Evolutionary conservation across 169 alveolate species (phyloP), one percentile per base, ranked within the genome.

Genomic region (Eimeria zaria): DNA sequence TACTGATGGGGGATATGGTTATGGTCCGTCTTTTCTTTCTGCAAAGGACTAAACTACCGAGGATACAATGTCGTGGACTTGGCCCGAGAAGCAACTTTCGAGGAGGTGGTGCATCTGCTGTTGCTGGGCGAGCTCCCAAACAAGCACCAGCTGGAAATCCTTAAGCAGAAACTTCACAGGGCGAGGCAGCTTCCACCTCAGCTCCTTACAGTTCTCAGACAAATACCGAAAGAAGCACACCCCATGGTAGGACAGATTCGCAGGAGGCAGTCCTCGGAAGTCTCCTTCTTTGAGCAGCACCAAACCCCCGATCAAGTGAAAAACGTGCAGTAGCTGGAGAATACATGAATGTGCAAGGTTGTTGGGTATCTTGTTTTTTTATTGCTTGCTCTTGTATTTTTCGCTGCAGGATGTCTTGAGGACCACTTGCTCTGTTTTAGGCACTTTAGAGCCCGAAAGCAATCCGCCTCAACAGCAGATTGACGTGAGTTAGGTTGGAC

Each of bases 21-120:
- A 27, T 78, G 88, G 6, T 7, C 51, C 11, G 80, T 0, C 1
- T 46, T 22, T 12, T 44, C 44, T 12, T 78, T 46, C 33, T 85
- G 41, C 78, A 14, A 33, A 91, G 99, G 99, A 27, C 97, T 98
- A 67, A 97, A 97, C 89, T 98, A 98, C 80, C 97, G 99, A 71
- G 99, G 99, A 20, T 98, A 97, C 96, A 97, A 96, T 84, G 97
- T 98, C 39, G 97, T 89, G 41, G 99, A 97, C 55, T 96, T 98
- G 95, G 98, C 98, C 41, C 92, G 93, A 71, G 89, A 96, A 60
- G 97, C 97, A 64, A 97, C 97, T 20, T 98, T 97, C 95, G 99
- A 98, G 95, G 98, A 98, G 91, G 99, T 98, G 58, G 97, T 97
- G 95, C 97, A 97, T 85, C 94, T 98, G 27, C 95, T 98, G 41